Base-by-base conservation (phyloP, 805 yeast species). In the Spathaspora sp. region DNA sequence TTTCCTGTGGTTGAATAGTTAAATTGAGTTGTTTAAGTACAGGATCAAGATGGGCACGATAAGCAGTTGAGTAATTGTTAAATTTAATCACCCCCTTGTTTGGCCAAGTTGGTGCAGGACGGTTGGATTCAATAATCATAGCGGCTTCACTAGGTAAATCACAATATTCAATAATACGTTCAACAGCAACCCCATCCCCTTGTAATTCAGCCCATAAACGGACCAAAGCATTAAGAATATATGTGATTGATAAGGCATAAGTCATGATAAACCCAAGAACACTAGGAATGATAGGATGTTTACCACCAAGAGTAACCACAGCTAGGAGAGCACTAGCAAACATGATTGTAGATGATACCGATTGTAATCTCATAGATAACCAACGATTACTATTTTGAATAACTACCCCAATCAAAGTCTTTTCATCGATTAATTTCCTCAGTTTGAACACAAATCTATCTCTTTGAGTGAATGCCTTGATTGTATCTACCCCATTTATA, bases 41-140 rank as follows among this genome's bases (percentile, higher is more conserved):
- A 17, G 87, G 78, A 47, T 89, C 96, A 56, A 93, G 76, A 53
- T 86, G 91, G 12, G 84, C 81, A 66, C 97, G 83, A 64, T 93
- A 93, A 53, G 89, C 79, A 4, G 97, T 84, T n/a, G 90, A 82
- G 66, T 90, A 93, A 59, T 88, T 65, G 32, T 80, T 77, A 63
- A 91, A 86, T 46, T 75, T 74, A 48, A 91, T 79, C 2, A 73
- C 79, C 48, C 97, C 97, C 16, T 72, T 62, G 9, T 72, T 64
- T 10, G 97, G 97, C 96, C 97, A 92, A 12, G 69, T 59, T 1
- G 65, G 63, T 3, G 72, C 67, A 1, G 86, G 76, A 44, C 60
- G 54, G 23, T 52, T 53, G 19, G 53, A 57, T 44, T 64, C 64
- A 39, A 83, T 65, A 23, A 77, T 61, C 57, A 74, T 77, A 7